Base-by-base conservation (phyloP, 805 yeast genomes). In the Yamadazyma scolyti region DNA sequence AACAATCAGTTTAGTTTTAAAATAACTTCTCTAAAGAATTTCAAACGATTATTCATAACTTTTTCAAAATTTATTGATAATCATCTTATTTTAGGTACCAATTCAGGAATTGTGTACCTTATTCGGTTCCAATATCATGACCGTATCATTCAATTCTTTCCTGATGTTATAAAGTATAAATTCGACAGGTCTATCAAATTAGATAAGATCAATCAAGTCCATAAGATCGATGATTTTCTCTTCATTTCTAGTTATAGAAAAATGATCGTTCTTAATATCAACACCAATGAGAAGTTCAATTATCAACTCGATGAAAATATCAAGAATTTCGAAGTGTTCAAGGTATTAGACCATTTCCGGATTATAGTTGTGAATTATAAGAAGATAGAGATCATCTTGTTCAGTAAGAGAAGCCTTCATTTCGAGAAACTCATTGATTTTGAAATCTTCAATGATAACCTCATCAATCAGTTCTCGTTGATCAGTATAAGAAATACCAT, bases 61-160 rank as follows among this genome's bases (percentile, higher is more conserved):
- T 33, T 23, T 23, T 41, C 46, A 2, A 28, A 34, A 13, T 38
- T 41, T 31, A 31, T 28, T n/a, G 43, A 41, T 25, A 20, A 27
- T 13, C 31, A 35, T 21, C 26, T 41, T 11, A 36, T 41, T 4
- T 32, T 41, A 29, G 46, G 46, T 3, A 41, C 42, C 4, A 41
- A 41, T 15, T 22, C 30, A 10, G 46, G 46, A 4, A 31, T 36
- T 6, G 24, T 41, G n/a, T 41, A 41, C 23, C 23, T 38, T 3
- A 28, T 41, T 6, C 32, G 35, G 16, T 33, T 18, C 20, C 32
- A 23, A 7, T 27, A 35, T 18, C 19, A 31, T 20, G 34, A 23
- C 6, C 28, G 22, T 15, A 31, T 27, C 2, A 9, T 40, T 3
- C 16, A 18, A 9, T 40, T 40, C 27, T 36, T 13, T 11, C 27